These are phyloP conservation scores for Kwoniella dejecticola DNA, from an alignment of 768 basidiomycete genomes.

Conservation along the genomic window DNA sequence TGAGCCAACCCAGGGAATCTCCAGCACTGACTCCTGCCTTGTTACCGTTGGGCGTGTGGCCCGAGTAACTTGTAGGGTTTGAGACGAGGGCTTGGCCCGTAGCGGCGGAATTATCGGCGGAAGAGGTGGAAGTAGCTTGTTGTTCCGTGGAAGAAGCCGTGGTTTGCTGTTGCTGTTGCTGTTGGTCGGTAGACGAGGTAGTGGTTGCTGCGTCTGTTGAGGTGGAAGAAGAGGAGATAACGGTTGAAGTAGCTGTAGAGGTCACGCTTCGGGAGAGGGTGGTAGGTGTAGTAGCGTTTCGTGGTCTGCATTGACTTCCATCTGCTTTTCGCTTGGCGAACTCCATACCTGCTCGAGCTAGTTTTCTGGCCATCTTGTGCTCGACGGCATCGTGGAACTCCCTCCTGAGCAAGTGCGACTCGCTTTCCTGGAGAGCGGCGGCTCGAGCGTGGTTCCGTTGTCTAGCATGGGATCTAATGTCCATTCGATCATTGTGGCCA, in stretches of 20 bases:
- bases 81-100: background rate
- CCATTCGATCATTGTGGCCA: slow-evolving; percentile 17
- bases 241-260: background rate
- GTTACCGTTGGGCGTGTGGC: slow-evolving; percentile 40
- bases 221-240: background rate
- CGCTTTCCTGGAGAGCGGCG: slow-evolving; percentile 1
- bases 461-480: slow-evolving; percentile 18
- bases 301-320: slow-evolving; percentile 15
- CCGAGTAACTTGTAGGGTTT: background rate
- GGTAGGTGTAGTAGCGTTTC: slow-evolving; percentile 4
- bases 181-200: slow-evolving; percentile 5
- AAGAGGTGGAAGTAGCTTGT: background rate
- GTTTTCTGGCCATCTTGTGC: slow-evolving; percentile 19
- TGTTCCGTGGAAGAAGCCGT: background rate
- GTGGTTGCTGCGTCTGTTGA: background rate
- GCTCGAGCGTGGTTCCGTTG: slow-evolving; percentile 17
- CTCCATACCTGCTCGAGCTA: background rate
- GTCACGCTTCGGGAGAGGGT: background rate
- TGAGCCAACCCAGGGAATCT: slow-evolving; percentile 29
- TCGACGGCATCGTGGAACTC: slow-evolving; percentile 15
- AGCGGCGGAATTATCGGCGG: background rate
- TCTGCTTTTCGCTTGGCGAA: slow-evolving; percentile 21
- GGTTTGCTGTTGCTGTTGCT: slow-evolving; percentile 1
- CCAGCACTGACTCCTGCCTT: slow-evolving; percentile 50
- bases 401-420: slow-evolving; percentile 9